A percentile compares a stretch with the other conserved stretches of the same genome.
phyloP scores from a whole-genome alignment of 805 yeast genomes.

The Jamesozyma piceae region DNA sequence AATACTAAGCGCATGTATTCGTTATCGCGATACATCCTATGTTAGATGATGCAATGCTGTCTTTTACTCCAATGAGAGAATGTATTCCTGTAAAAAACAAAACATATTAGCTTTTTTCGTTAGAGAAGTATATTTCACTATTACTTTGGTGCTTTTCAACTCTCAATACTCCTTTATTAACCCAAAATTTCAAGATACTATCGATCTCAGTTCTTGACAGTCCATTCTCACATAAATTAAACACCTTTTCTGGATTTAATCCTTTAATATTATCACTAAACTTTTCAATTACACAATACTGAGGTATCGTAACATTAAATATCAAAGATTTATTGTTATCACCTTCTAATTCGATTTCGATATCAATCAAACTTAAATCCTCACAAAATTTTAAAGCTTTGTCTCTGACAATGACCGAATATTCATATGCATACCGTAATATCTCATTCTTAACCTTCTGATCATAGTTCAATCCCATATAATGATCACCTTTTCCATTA shows the following conservation, averaged over 20 bases:
- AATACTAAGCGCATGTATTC: too few species aligned
- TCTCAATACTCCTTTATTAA: constrained; percentile 42
- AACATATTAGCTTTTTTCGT: background rate
- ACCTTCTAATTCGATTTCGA: constrained; percentile 50
- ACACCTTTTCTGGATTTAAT: background rate
- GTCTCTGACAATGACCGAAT: constrained; percentile 40
- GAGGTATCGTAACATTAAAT: constrained; percentile 1
- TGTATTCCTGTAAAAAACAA: too few species aligned
- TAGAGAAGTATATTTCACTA: background rate
- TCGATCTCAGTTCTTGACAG: background rate
- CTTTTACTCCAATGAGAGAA: too few species aligned
- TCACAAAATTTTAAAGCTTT: constrained; percentile 50
- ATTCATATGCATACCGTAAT: constrained; percentile 36
- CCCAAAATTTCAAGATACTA: constrained; percentile 45
- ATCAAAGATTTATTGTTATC: background rate
- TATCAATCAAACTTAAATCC: constrained; percentile 49
- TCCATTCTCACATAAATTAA: background rate
- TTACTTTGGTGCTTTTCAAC: background rate
- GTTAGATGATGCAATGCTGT: too few species aligned
- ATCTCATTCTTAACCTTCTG: constrained; percentile 1
- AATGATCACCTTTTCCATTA: background rate
- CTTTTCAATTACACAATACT: constrained; percentile 7
- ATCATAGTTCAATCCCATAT: background rate
- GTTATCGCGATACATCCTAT: too few species aligned
- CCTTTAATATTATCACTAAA: background rate